These are phyloP conservation scores for Senecio squalidus DNA, from an alignment of 140 eudicot genomes.

Conservation along the genomic window DNA sequence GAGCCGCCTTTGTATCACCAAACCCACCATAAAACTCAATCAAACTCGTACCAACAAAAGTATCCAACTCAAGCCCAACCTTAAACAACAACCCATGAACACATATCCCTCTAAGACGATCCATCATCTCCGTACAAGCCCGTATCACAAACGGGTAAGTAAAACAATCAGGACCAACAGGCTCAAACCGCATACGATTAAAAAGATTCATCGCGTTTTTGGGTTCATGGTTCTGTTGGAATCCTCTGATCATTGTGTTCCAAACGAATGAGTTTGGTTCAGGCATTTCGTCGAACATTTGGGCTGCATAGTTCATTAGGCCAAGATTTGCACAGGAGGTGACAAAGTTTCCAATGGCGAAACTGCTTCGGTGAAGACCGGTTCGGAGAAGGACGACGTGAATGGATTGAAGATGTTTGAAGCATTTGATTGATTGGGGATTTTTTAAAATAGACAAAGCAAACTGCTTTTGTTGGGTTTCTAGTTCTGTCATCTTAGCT, in stretches of 20 bases:
- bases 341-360: conserved; percentile 38
- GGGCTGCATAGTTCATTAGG: conserved; percentile 33
- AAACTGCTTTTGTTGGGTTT: conserved; percentile 33
- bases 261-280: conserved; percentile 51
- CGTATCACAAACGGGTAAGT: conserved; percentile 45
- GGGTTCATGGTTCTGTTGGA: conserved; percentile 31
- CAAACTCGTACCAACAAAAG: conserved; percentile 42
- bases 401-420: conserved; percentile 34
- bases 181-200: conserved; percentile 21
- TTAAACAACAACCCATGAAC: conserved; percentile 37
- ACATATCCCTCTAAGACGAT: conserved; percentile 24
- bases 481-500: conserved; percentile 18
- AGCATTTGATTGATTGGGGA: conserved; percentile 23
- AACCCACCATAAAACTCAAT: conserved; percentile 35
- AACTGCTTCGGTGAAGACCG: conserved; percentile 32
- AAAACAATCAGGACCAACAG: conserved; percentile 23
- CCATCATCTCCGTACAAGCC: conserved; percentile 33
- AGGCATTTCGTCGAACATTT: conserved; percentile 41
- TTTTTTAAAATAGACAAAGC: conserved; percentile 28
- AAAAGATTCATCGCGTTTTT: conserved; percentile 14
- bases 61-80: conserved; percentile 36
- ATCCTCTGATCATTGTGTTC: conserved; percentile 40
- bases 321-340: conserved; percentile 33
- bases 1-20: conserved; percentile 25
- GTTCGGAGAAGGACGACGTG: conserved; percentile 42